phyloP scores from a whole-genome alignment of 2,329 filamentous ascomycete genomes.

The Epichloe hybrida region DNA sequence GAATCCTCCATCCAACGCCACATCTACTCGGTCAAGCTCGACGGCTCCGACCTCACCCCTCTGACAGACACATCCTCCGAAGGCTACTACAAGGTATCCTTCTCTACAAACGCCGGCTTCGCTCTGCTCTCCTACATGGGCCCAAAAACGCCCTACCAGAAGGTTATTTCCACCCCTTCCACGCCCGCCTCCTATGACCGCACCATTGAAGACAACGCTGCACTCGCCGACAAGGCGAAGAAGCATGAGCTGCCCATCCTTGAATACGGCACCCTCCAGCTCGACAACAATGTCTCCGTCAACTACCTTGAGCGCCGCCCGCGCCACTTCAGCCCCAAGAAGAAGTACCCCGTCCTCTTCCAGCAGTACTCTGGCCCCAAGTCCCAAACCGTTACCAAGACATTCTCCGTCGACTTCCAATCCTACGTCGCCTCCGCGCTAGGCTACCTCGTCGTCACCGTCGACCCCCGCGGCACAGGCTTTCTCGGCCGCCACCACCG shows the following conservation, averaged over 20 bases:
- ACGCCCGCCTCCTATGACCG: conserved; percentile 51
- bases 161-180: conserved; percentile 71
- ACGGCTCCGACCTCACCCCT: conserved; percentile 58
- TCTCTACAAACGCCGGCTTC: conserved; percentile 71
- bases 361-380: conserved; percentile 87
- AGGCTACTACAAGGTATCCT: conserved; percentile 71
- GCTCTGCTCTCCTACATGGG: conserved; percentile 74
- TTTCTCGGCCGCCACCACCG: conserved; percentile 76
- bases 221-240: conserved; percentile 53
- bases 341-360: conserved; percentile 88
- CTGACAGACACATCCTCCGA: conserved; percentile 61
- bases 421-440: conserved; percentile 73
- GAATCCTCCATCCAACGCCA: conserved; percentile 83
- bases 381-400: conserved; percentile 76
- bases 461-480: conserved; percentile 87
- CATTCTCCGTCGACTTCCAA: conserved; percentile 78
- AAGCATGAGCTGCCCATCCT: conserved; percentile 72
- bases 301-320: conserved; percentile 74
- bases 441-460: conserved; percentile 87
- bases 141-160: conserved; percentile 80
- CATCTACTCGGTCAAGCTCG: conserved; percentile 76
- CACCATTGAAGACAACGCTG: conserved; percentile 64
- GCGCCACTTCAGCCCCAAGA: conserved; percentile 71
- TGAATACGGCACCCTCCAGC: conserved; percentile 70
- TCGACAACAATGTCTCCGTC: conserved; percentile 58